phyloP scores from a whole-genome alignment of 805 yeast species.

The Suhomyces sp. region DNA sequence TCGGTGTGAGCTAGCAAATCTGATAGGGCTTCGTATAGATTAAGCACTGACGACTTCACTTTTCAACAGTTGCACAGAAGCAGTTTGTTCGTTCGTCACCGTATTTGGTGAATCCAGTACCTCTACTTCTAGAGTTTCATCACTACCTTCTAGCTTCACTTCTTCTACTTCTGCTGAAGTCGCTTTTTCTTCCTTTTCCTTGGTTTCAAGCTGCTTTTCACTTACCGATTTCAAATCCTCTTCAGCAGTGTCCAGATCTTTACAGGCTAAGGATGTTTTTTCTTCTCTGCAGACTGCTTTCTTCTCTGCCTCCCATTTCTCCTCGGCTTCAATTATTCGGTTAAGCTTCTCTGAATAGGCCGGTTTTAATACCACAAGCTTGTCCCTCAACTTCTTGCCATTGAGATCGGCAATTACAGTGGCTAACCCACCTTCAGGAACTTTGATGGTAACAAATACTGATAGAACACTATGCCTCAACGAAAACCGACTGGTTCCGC shows the following conservation, averaged over 20 bases:
- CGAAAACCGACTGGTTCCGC: not conserved
- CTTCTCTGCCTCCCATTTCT: not conserved
- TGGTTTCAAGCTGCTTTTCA: not conserved
- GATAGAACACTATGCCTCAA: not conserved
- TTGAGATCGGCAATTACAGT: constrained; percentile 42
- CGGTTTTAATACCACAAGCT: not conserved
- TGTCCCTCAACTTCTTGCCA: constrained; percentile 34
- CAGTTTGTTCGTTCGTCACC: not conserved
- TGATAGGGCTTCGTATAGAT: not conserved
- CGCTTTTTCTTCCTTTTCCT: not conserved
- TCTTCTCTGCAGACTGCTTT: not conserved
- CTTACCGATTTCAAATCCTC: not conserved
- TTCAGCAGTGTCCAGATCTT: not conserved
- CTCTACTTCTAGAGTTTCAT: not conserved
- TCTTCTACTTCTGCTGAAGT: not conserved
- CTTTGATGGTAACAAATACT: constrained; percentile 23
- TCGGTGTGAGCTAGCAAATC: not conserved
- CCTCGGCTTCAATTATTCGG: not conserved
- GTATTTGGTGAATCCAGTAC: too few species aligned
- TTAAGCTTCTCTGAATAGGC: constrained; percentile 2
- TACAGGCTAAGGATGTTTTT: not conserved
- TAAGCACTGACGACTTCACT: not conserved
- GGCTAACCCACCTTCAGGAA: constrained; percentile 33
- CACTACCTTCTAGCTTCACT: not conserved
- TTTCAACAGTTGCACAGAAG: not conserved